Base-by-base conservation (phyloP, 371 early-diverging fungal species). In the Lichtheimia corymbifera region DNA sequence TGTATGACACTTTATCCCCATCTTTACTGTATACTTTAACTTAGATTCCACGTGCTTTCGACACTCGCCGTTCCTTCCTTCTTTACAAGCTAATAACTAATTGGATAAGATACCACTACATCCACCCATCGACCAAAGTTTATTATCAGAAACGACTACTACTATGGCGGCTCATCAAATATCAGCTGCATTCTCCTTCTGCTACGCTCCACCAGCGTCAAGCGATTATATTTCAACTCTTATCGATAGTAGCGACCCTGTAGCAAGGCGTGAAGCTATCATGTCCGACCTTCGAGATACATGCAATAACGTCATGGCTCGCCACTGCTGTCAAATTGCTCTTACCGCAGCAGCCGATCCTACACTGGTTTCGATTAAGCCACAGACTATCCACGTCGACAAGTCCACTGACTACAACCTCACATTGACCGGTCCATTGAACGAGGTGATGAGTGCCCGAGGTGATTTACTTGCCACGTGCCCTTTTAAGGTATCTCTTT, bases 381-480 rank as follows among this genome's bases (percentile, higher is more conserved):
- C 72, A 57, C 75, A 72, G 30, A 61, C 69, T 53, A 58, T 69
- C 22, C 69, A 71, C 59, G 74, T 66, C 68, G 73, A 74, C 73
- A 63, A 53, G 58, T 68, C 47, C 63, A 77, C 67, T 68, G 76
- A 71, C 50, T 68, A 71, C 61, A 79, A 79, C 59, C 55, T 76
- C 27, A 79, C 80, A 17, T 54, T 79, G 50, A 68, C 67, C 50
- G 80, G 80, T 43, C 71, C 73, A 59, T 57, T 67, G 47, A 64
- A 67, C 35, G 63, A 70, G 66, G 72, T 79, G 53, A 71, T 69
- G 66, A 67, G 74, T 51, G 73, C 75, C 24, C 74, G 80, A 62
- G 71, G 75, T 53, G 77, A 79, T 58, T 64, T 79, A 59, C 58
- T 79, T 35, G 59, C 65, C 30, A 56, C 64, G 64, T 76, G 74